A percentile compares a stretch with the other conserved stretches of the same genome.
phyloP scores from a whole-genome alignment of 805 yeast species.

The Candida khao-thaluensis region DNA sequence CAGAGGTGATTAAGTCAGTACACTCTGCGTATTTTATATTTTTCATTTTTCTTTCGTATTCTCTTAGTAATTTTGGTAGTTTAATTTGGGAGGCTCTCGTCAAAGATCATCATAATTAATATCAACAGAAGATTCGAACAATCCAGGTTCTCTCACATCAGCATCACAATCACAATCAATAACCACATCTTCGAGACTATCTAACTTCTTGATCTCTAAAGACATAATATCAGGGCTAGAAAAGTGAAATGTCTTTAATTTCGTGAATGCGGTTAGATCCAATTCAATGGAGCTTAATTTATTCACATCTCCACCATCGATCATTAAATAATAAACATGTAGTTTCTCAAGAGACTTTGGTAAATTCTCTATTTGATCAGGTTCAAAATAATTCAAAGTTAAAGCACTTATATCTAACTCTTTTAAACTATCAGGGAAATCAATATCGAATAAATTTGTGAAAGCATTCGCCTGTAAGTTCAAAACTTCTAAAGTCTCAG shows the following conservation, averaged over 20 bases:
- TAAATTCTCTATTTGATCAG: constrained; percentile 1
- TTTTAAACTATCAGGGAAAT: constrained; percentile 3
- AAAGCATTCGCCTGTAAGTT: constrained; percentile 3
- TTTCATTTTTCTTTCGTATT: no score
- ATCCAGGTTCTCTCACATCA: constrained; percentile 2
- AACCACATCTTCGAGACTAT: neutral
- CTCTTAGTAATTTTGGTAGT: no score
- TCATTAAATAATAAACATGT: neutral
- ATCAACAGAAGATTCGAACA: no score
- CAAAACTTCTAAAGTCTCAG: constrained; percentile 1
- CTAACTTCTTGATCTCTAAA: neutral
- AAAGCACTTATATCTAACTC: constrained; percentile 3
- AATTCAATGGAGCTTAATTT: neutral
- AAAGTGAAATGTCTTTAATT: constrained; percentile 1
- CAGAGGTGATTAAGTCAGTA: no score
- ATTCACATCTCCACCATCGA: neutral
- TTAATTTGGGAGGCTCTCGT: no score
- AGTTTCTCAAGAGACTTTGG: constrained; percentile 5
- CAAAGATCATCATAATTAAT: no score
- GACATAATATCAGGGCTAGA: constrained; percentile 3
- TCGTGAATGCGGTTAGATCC: constrained; percentile 4
- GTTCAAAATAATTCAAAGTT: constrained; percentile 1
- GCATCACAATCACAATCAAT: constrained; percentile 8
- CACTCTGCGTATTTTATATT: no score
- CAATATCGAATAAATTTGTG: neutral